These are phyloP conservation scores for Tricholoma terreum DNA, from an alignment of 768 basidiomycete genomes.

Conservation along the genomic window DNA sequence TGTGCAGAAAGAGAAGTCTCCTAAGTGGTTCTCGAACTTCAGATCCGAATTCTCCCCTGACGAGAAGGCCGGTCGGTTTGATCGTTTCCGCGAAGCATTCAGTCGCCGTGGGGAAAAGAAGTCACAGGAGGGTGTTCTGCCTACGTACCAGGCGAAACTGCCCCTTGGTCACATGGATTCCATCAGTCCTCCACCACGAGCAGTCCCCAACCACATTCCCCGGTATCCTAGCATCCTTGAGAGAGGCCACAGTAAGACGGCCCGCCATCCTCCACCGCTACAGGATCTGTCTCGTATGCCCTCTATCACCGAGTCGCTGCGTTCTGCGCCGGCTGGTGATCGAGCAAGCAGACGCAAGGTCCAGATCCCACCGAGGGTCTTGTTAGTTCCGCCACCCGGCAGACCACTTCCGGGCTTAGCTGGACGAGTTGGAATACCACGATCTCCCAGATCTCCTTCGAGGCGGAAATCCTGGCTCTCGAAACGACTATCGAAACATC, in stretches of 20 bases:
- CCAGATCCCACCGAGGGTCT: constrained; percentile 20
- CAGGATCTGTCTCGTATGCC: constrained; percentile 9
- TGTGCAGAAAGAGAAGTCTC: constrained; percentile 12
- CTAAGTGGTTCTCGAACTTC: constrained; percentile 28
- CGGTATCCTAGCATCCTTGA: constrained; percentile 37
- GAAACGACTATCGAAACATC: constrained; percentile 32
- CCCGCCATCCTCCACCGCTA: constrained; percentile 22
- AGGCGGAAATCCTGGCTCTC: constrained; percentile 28
- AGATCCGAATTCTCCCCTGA: constrained; percentile 23
- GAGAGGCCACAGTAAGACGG: constrained; percentile 20
- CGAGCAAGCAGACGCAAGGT: constrained; percentile 8
- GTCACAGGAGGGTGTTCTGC: constrained; percentile 13
- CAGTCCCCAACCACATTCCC: constrained; percentile 26
- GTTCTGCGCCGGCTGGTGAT: constrained; percentile 7
- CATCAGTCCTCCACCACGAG: constrained; percentile 27
- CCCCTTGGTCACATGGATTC: constrained; percentile 21
- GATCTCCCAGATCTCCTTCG: constrained; percentile 31
- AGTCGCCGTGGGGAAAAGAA: constrained; percentile 15
- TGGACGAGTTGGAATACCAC: constrained; percentile 17
- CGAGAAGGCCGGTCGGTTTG: constrained; percentile 11
- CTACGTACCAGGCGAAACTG: constrained; percentile 14
- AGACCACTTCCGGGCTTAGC: constrained; percentile 21
- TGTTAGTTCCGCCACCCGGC: constrained; percentile 20
- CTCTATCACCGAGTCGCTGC: constrained; percentile 10
- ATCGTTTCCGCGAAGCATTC: constrained; percentile 16